Base-by-base conservation (phyloP, 225 moss, liverwort and hornwort species). In the Sphagnum tenellum region DNA sequence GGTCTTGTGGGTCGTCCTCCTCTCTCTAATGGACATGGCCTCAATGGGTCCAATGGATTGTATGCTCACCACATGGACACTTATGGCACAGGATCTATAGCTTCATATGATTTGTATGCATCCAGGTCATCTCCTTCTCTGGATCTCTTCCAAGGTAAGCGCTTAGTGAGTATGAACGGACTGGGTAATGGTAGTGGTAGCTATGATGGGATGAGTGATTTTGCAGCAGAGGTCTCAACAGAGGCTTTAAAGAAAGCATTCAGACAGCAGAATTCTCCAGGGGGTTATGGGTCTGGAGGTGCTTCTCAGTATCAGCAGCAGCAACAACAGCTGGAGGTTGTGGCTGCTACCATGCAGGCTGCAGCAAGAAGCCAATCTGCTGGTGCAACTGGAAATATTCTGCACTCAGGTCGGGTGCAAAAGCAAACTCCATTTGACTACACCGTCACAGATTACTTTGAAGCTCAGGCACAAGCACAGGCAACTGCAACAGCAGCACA, bases 91-190 rank as follows among this genome's bases (percentile, higher is more conserved):
- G 83, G 83, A 68, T 72, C 83, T 56, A 59, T 75, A 7, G 65
- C 61, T 6, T 65, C 72, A 10, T 75, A 79, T 57, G 82, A 82
- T 29, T 75, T 75, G 4, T 82, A 77, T 56, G 78, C 66, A 14
- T 67, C 77, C 60, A 77, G 77, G 71, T 78, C 89, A 8, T 87
- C 89, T 4, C 76, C 89, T 49, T 70, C 88, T 2, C 71, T 92
- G 81, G 85, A 96, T 69, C 78, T 96, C 52, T 92, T 92, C 56
- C 78, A 88, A 1, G 77, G 88, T 61, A 79, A 86, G 2, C 65
- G 76, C 57, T 70, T 88, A 10, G 56, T 46, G 5, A 77, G 63
- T 2, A 79, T 89, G 60, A 90, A 89, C 48, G 69, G 63, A 0
- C 67, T 86, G 2, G 82, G 85, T 12, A 90, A 85, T 50, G 94